Base-by-base conservation (phyloP, 169 alveolate genomes). In the Plasmodium coatneyi region DNA sequence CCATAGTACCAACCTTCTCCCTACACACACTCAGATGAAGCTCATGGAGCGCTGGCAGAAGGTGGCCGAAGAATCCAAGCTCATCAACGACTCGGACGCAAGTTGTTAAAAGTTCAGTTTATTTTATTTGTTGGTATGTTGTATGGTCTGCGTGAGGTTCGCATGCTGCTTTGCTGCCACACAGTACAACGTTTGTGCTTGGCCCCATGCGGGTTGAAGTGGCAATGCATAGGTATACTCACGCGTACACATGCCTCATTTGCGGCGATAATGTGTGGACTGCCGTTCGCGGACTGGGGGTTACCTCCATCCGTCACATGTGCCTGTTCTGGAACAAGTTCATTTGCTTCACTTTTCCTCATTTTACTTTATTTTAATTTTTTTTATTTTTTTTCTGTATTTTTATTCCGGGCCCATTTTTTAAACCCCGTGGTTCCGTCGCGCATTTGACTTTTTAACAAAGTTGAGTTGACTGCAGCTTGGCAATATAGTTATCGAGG, bases 11-110 rank as follows among this genome's bases (percentile, higher is more conserved):
- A 16, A 16, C 14, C 16, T 14, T 79, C 22, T n/a, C 36, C 70
- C 41, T 10, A 43, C 54, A 43, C 54, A 9, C 4, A 1, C 46
- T 3, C 52, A 84, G 92, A 32, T 84, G 81, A 84, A 84, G 60
- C 36, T 84, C 36, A 30, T 84, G 78, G 71, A 71, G 56, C 71
- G 92, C 9, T 84, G 92, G 92, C 46, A 84, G 16, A 41, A 52
- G 36, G 92, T 84, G 28, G 92, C 92, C 12, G 74, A 84, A 52
- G 84, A 84, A 71, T 30, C 92, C 25, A 84, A 72, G 41, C 28
- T 84, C n/a, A n/a, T 28, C 43, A 74, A n/a, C 52, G 84, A 74
- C 66, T 74, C 52, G 6, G 92, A 72, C 60, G 32, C 83, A 4
- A 84, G 84, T 41, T 22, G 22, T n/a, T 83, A 32, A 32, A 83